Evolutionary conservation across 495 filamentous ascomycete species (phyloP).

Genomic region (Pyrenopolyporus hunteri): DNA sequence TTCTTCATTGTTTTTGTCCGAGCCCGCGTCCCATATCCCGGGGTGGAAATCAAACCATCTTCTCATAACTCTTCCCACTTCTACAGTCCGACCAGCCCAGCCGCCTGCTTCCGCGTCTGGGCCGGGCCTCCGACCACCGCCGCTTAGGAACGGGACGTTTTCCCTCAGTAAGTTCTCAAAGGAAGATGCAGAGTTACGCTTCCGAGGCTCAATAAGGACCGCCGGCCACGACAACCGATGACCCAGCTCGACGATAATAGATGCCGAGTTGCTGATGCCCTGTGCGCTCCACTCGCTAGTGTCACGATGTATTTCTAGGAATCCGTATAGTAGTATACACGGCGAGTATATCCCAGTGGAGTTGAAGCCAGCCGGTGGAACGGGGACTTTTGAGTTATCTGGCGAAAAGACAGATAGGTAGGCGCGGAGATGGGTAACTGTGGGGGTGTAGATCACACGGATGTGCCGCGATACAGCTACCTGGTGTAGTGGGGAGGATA

Average conservation of each 20-base stretch:
- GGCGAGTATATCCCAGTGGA: conserved; percentile 17
- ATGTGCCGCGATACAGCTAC: conserved; percentile 71
- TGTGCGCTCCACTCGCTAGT: conserved; percentile 86
- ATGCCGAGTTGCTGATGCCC: conserved; percentile 73
- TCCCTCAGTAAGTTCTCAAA: conserved; percentile 56
- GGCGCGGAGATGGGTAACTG: conserved; percentile 76
- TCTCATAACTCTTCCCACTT: conserved; percentile 65
- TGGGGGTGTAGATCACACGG: conserved; percentile 72
- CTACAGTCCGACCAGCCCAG: conserved; percentile 72
- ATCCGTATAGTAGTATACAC: conserved; percentile 67
- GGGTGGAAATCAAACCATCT: conserved; percentile 75
- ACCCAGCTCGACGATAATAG: conserved; percentile 71
- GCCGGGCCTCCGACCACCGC: conserved; percentile 53
- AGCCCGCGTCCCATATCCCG: conserved; percentile 39
- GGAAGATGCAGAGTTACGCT: not conserved
- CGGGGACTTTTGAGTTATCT: conserved; percentile 29
- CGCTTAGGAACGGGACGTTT: conserved; percentile 67
- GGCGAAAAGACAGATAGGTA: conserved; percentile 65
- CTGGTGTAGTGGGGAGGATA: conserved; percentile 70
- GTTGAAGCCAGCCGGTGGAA: conserved; percentile 30
- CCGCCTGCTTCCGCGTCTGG: conserved; percentile 58
- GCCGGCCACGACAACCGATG: conserved; percentile 44
- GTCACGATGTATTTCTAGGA: conserved; percentile 69
- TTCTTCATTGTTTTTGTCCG: conserved; percentile 8
- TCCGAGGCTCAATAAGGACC: conserved; percentile 44